These are phyloP conservation scores for Dictyostelium firmibasis DNA, from an alignment of 78 protist genomes.

Conservation along the genomic window DNA sequence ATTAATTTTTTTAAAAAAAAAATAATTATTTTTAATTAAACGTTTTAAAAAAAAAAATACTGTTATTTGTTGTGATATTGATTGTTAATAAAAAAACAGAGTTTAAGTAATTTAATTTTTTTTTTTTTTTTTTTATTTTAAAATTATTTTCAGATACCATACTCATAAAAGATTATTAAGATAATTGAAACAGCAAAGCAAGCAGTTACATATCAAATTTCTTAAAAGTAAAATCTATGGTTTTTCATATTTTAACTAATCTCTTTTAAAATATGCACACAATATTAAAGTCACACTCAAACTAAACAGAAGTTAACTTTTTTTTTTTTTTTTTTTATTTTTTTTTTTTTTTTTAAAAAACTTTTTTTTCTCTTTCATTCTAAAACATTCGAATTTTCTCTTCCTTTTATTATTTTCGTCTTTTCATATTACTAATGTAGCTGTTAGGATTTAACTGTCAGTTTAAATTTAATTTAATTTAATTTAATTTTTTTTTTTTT, in stretches of 20 bases:
- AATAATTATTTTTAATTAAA: no score
- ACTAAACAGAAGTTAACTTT: neutral
- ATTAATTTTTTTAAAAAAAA: no score
- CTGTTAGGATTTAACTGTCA: neutral
- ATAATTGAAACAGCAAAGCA: constrained; percentile 7
- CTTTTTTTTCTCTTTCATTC: neutral
- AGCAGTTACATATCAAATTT: neutral
- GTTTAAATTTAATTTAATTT: no score
- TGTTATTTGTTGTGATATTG: neutral
- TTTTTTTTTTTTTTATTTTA: neutral
- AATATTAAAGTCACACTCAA: no score
- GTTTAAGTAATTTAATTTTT: neutral
- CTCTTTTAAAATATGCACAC: neutral
- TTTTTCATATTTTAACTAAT: neutral
- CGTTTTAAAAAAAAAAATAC: neutral
- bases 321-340: no score
- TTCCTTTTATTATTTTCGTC: neutral
- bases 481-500: no score
- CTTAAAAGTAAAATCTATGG: neutral
- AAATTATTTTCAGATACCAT: neutral
- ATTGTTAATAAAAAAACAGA: neutral
- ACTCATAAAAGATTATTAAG: neutral
- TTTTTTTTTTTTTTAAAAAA: no score
- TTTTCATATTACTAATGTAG: neutral
- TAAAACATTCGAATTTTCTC: neutral